A percentile compares a stretch with the other conserved stretches of the same genome.
These are phyloP conservation scores for Sordaria brevicollis DNA, from an alignment of 495 filamentous ascomycete genomes.

Conservation along the genomic window DNA sequence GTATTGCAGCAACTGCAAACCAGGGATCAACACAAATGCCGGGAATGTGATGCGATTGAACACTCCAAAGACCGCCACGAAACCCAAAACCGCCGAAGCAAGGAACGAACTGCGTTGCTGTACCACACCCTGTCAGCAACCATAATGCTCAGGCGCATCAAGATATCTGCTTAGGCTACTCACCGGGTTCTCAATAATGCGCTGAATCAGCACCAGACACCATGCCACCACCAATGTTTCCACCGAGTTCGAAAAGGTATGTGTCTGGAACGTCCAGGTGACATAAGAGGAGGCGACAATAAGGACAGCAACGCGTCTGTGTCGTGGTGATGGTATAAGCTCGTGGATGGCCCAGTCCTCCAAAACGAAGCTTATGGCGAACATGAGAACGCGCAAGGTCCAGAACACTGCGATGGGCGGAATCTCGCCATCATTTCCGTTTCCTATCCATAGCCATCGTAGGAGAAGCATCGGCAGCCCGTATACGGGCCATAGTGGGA, in stretches of 20 bases:
- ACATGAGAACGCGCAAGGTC: slow-evolving; percentile 78
- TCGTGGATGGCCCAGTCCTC: slow-evolving; percentile 98
- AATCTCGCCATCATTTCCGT: slow-evolving; percentile 45
- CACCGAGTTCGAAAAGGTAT: slow-evolving; percentile 96
- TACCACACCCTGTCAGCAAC: slow-evolving; percentile 6
- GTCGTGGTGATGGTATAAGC: slow-evolving; percentile 61
- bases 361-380: slow-evolving; percentile 84
- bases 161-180: slow-evolving; percentile 1
- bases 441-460: slow-evolving; percentile 69
- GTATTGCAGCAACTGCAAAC: slow-evolving; percentile 71
- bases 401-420: slow-evolving; percentile 76
- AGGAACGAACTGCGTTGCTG: slow-evolving; percentile 65
- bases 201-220: slow-evolving; percentile 80
- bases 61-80: slow-evolving; percentile 70
- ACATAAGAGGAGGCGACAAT: slow-evolving; percentile 92
- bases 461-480: slow-evolving; percentile 84
- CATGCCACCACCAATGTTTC: slow-evolving; percentile 87
- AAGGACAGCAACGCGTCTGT: slow-evolving; percentile 61
- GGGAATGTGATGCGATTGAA: slow-evolving; percentile 98
- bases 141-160: background rate
- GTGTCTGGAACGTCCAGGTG: slow-evolving; percentile 97
- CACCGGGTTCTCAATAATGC: slow-evolving; percentile 72
- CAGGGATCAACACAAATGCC: slow-evolving; percentile 75
- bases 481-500: slow-evolving; percentile 92
- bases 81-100: slow-evolving; percentile 64